phyloP scores from a whole-genome alignment of 2,329 filamentous ascomycete genomes.

The Malbranchea cinnamomea region DNA sequence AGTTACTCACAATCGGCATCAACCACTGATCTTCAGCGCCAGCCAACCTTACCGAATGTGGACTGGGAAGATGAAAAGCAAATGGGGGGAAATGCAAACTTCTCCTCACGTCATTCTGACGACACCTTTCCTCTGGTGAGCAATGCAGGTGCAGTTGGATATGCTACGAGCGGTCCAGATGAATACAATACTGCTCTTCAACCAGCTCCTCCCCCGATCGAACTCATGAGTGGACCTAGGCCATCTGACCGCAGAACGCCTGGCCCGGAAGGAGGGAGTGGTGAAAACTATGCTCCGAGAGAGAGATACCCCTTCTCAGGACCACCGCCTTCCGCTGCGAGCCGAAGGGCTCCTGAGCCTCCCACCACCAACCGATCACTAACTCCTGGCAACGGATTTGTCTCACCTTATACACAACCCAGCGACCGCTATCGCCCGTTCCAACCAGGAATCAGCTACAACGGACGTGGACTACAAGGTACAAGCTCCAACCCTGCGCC shows the following conservation, averaged over 20 bases:
- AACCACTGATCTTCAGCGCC: constrained; percentile 12
- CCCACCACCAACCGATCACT: constrained; percentile 10
- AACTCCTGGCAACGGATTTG: constrained; percentile 7
- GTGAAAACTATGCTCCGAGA: constrained; percentile 3
- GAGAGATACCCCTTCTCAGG: constrained; percentile 2
- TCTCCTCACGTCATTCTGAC: constrained; percentile 40
- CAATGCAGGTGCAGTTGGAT: constrained; percentile 8
- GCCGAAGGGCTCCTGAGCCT: constrained; percentile 7
- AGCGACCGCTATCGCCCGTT: constrained; percentile 8
- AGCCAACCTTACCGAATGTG: constrained; percentile 29
- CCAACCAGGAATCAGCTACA: constrained; percentile 5
- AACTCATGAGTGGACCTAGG: constrained; percentile 13
- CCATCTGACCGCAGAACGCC: constrained; percentile 14
- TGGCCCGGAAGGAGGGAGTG: constrained; percentile 5
- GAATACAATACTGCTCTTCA: constrained; percentile 14
- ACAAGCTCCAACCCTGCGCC: constrained; percentile 5
- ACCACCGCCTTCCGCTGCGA: neutral
- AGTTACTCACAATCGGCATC: no score
- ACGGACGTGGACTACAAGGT: no score
- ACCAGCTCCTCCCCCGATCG: constrained; percentile 12
- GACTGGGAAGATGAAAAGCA: constrained; percentile 24
- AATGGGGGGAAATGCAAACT: constrained; percentile 26
- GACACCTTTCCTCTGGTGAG: constrained; percentile 33
- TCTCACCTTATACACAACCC: constrained; percentile 6
- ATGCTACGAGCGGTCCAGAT: constrained; percentile 15